Evolutionary conservation across 2,329 filamentous ascomycete genomes (phyloP).

Genomic region (Cordyceps tenuipes): DNA sequence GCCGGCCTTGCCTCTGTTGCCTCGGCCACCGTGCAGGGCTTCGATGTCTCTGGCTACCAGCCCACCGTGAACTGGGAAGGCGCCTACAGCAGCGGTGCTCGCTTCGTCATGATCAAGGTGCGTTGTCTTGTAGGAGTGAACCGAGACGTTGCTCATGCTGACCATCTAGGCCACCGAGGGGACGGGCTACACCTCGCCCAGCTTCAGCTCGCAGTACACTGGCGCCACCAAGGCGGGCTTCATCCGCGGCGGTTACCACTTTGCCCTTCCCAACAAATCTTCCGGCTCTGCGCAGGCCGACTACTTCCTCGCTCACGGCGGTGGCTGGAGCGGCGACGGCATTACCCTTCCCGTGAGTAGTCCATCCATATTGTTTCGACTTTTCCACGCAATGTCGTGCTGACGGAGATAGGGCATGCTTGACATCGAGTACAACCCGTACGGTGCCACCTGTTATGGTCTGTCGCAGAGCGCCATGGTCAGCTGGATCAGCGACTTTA

Average conservation of each 20-base stretch:
- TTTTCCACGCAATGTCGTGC: too few relatives aligned
- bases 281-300: slow-evolving; percentile 39
- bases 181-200: slow-evolving; percentile 35
- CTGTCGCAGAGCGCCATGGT: slow-evolving; percentile 38
- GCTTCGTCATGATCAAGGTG: slow-evolving; percentile 39
- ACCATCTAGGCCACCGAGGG: slow-evolving; percentile 40
- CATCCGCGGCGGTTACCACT: slow-evolving; percentile 50
- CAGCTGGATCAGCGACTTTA: slow-evolving; percentile 45
- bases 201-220: slow-evolving; percentile 40
- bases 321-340: slow-evolving; percentile 45
- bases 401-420: slow-evolving; percentile 37
- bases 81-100: slow-evolving; percentile 31
- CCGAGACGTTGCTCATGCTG: background rate
- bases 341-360: slow-evolving; percentile 36
- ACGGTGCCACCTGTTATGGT: slow-evolving; percentile 35
- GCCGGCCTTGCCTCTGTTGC: slow-evolving; percentile 9
- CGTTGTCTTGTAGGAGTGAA: background rate
- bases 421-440: slow-evolving; percentile 39
- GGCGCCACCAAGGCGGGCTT: slow-evolving; percentile 42
- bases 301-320: slow-evolving; percentile 44
- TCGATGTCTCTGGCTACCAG: slow-evolving; percentile 36
- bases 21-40: slow-evolving; percentile 28
- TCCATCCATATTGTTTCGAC: background rate
- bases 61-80: slow-evolving; percentile 27
- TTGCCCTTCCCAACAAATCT: slow-evolving; percentile 37